A percentile compares a stretch with the other conserved stretches of the same genome.
These are phyloP conservation scores for Pseudopithomyces maydicus DNA, from an alignment of 2,329 filamentous ascomycete genomes.

Conservation along the genomic window DNA sequence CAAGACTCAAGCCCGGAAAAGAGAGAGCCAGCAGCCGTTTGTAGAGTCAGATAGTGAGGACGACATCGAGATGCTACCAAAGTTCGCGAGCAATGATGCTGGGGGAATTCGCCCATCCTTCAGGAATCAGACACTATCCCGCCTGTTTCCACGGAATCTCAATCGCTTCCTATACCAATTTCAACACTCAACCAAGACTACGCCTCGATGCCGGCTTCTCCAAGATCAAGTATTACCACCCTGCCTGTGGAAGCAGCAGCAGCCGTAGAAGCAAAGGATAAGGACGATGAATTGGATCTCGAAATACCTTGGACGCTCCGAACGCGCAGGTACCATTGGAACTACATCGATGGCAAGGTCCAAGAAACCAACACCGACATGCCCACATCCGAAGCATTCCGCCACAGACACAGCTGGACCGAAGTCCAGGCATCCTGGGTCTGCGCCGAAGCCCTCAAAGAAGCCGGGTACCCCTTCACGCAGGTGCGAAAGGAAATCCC, in stretches of 20 bases:
- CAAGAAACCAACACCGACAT: constrained; percentile 35
- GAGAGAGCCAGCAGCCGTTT: constrained; percentile 36
- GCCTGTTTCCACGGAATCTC: constrained; percentile 35
- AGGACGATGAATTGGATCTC: constrained; percentile 36
- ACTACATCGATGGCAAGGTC: constrained; percentile 40
- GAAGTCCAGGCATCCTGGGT: constrained; percentile 47
- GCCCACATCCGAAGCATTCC: constrained; percentile 29
- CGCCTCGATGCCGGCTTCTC: constrained; percentile 24
- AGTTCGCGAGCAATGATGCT: constrained; percentile 14
- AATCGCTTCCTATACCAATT: constrained; percentile 25
- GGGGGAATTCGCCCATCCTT: constrained; percentile 13
- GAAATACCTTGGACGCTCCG: constrained; percentile 45
- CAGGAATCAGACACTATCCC: constrained; percentile 27
- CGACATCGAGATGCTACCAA: constrained; percentile 20
- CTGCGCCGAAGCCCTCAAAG: constrained; percentile 43
- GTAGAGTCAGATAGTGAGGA: constrained; percentile 44
- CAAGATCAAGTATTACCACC: constrained; percentile 29
- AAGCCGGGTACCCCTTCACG: constrained; percentile 35
- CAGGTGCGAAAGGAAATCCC: constrained; percentile 40
- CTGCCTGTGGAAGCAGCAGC: constrained; percentile 37
- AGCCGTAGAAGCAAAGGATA: constrained; percentile 37
- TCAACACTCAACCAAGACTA: constrained; percentile 20
- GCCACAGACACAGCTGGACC: constrained; percentile 39
- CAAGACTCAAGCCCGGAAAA: constrained; percentile 25
- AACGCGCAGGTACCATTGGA: constrained; percentile 40